These are phyloP conservation scores for Rutstroemia sp. DNA, from an alignment of 2,329 filamentous ascomycete species.

Conservation along the genomic window DNA sequence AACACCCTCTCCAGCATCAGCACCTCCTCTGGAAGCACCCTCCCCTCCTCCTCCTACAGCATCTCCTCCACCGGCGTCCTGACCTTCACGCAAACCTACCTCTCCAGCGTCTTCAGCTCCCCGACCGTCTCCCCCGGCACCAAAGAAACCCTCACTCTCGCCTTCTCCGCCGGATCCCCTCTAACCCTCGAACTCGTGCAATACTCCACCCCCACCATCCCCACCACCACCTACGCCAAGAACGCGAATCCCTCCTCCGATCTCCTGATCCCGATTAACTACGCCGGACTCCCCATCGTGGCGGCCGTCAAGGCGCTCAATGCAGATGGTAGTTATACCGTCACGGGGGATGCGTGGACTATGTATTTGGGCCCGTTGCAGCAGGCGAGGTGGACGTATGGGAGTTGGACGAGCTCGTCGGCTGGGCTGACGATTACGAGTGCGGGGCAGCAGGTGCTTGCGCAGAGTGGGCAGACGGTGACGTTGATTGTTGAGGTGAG, in stretches of 20 bases:
- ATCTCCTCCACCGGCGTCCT: constrained; percentile 37
- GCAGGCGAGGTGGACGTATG: constrained; percentile 41
- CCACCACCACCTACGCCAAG: constrained; percentile 11
- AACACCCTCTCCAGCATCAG: constrained; percentile 41
- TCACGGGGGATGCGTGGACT: constrained; percentile 46
- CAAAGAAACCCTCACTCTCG: constrained; percentile 43
- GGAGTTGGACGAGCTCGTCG: constrained; percentile 42
- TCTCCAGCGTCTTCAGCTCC: constrained; percentile 37
- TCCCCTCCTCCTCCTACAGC: constrained; percentile 40
- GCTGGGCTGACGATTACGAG: constrained; percentile 39
- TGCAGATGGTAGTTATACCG: constrained; percentile 40
- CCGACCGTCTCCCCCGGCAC: constrained; percentile 35
- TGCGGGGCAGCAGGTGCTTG: constrained; percentile 34
- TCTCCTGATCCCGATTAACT: constrained; percentile 43
- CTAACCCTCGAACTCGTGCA: constrained; percentile 43
- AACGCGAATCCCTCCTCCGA: constrained; percentile 7
- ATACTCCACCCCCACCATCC: constrained; percentile 39
- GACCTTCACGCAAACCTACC: constrained; percentile 40
- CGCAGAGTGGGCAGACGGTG: background rate
- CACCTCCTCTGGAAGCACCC: constrained; percentile 30
- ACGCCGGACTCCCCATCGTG: constrained; percentile 41
- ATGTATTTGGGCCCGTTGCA: constrained; percentile 44
- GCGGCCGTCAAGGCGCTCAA: constrained; percentile 45
- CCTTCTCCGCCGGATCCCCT: constrained; percentile 43
- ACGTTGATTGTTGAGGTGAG: constrained; percentile 39